phyloP scores from a whole-genome alignment of 768 basidiomycete genomes.

The Udeniomyces megalosporus region DNA sequence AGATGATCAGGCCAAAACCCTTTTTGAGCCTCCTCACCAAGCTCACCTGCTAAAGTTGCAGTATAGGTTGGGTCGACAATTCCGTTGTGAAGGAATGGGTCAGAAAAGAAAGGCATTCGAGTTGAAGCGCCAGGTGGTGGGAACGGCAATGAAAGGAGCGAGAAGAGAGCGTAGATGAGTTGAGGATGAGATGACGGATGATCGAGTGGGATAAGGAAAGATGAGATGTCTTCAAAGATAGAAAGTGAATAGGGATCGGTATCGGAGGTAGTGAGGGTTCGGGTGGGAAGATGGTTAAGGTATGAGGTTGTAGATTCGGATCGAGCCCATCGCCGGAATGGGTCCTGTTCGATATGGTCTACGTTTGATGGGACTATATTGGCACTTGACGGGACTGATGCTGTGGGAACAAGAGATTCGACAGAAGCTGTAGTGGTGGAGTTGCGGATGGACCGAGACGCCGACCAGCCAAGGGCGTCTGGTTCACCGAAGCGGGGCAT shows the following conservation, averaged over 20 bases:
- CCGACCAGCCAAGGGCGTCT: constrained; percentile 27
- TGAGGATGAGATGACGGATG: constrained; percentile 24
- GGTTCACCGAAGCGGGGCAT: constrained; percentile 29
- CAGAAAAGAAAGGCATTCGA: constrained; percentile 23
- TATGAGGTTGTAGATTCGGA: constrained; percentile 12
- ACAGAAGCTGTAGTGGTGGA: neutral
- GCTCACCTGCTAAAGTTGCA: neutral
- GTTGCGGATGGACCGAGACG: neutral
- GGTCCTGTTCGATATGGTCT: no score
- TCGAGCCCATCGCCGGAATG: neutral
- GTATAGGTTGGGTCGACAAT: neutral
- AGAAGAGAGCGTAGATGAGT: constrained; percentile 30
- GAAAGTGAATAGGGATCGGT: constrained; percentile 28
- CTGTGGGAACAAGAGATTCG: no score
- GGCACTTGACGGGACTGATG: no score
- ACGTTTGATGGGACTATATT: no score
- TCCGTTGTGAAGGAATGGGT: constrained; percentile 25
- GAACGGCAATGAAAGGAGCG: constrained; percentile 30
- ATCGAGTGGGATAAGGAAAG: constrained; percentile 29
- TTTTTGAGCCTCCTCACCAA: constrained; percentile 29
- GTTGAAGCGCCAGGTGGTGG: constrained; percentile 28
- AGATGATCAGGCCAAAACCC: no score
- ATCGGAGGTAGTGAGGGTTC: neutral
- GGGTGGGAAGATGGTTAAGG: constrained; percentile 11
- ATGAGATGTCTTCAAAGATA: constrained; percentile 30